Conservation (phyloP, 1,139 yeast genomes). For the Pichia inconspicua region DNA sequence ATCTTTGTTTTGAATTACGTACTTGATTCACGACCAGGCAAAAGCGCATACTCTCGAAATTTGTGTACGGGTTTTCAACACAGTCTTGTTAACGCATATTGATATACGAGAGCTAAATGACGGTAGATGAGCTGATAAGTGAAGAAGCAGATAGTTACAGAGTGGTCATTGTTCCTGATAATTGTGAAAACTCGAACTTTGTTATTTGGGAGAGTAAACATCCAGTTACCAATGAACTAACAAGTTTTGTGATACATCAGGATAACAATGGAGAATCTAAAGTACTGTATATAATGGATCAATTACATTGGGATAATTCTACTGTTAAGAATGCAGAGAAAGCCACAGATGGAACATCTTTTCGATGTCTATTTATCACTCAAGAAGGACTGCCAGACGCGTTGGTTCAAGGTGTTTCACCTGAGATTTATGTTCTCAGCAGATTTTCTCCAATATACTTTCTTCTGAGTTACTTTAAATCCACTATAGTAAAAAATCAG, state of each 20-base stretch:
- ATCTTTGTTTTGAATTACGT: not conserved
- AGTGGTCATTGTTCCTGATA: slow-evolving; percentile 4
- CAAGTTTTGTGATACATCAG: slow-evolving; percentile 2
- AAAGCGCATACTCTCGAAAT: not conserved
- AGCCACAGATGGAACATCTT: slow-evolving; percentile 11
- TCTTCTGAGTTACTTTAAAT: slow-evolving; percentile 34
- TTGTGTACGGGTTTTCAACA: not conserved
- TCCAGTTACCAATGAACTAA: slow-evolving; percentile 2
- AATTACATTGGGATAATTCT: slow-evolving; percentile 10
- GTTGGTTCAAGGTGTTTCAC: slow-evolving; percentile 22
- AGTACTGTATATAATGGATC: slow-evolving; percentile 31
- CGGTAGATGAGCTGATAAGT: not conserved
- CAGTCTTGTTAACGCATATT: too few species aligned
- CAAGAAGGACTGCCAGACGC: slow-evolving; percentile 17
- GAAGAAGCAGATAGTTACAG: not conserved
- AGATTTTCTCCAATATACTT: slow-evolving; percentile 38
- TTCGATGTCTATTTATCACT: slow-evolving; percentile 10
- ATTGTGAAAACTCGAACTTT: not conserved
- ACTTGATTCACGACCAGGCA: not conserved
- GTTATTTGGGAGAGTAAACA: slow-evolving; percentile 1
- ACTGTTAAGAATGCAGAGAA: slow-evolving; percentile 3
- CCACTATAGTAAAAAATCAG: slow-evolving; percentile 24
- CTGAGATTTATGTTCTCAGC: slow-evolving; percentile 37
- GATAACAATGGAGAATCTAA: not conserved
- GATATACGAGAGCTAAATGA: not conserved